Evolutionary conservation across 2,329 filamentous ascomycete genomes (phyloP).

Genomic region (Lasiodiplodia sp.): DNA sequence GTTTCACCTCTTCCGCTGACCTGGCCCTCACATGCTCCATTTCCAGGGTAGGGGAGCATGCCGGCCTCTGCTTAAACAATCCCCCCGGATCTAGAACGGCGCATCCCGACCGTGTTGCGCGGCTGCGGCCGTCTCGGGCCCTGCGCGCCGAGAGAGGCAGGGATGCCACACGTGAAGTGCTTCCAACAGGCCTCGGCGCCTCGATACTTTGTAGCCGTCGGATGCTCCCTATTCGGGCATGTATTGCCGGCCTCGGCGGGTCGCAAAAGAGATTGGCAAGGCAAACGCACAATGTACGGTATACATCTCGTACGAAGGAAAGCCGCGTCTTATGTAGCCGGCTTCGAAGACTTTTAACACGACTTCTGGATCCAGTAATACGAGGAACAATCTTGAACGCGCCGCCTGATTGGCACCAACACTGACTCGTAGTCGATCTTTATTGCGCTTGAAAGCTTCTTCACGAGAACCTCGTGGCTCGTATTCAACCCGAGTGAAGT

Average conservation of each 20-base stretch:
- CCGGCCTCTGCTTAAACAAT: constrained; percentile 7
- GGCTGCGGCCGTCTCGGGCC: constrained; percentile 23
- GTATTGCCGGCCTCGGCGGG: not conserved
- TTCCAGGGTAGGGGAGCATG: not conserved
- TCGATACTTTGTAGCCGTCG: not conserved
- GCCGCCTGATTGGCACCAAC: not conserved
- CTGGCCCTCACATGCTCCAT: constrained; percentile 1
- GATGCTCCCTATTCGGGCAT: not conserved
- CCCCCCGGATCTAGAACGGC: constrained; percentile 15
- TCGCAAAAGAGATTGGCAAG: too few relatives aligned
- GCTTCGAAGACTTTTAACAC: not conserved
- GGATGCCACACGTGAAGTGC: constrained; percentile 21
- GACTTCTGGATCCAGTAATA: not conserved
- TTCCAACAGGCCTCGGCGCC: constrained; percentile 2
- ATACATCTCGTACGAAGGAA: too few relatives aligned
- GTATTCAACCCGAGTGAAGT: constrained; percentile 9
- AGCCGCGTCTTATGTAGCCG: too few relatives aligned
- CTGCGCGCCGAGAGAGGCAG: constrained; percentile 11
- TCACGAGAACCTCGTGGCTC: not conserved
- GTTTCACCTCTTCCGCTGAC: constrained; percentile 19
- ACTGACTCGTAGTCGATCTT: not conserved
- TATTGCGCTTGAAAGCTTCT: not conserved
- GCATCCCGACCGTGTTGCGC: constrained; percentile 1
- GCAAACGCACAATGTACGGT: too few relatives aligned
- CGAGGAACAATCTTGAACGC: not conserved